Evolutionary conservation across 306 rosid species (phyloP), one percentile per base, ranked within the genome.

Genomic region (Cyamopsis tetragonoloba): DNA sequence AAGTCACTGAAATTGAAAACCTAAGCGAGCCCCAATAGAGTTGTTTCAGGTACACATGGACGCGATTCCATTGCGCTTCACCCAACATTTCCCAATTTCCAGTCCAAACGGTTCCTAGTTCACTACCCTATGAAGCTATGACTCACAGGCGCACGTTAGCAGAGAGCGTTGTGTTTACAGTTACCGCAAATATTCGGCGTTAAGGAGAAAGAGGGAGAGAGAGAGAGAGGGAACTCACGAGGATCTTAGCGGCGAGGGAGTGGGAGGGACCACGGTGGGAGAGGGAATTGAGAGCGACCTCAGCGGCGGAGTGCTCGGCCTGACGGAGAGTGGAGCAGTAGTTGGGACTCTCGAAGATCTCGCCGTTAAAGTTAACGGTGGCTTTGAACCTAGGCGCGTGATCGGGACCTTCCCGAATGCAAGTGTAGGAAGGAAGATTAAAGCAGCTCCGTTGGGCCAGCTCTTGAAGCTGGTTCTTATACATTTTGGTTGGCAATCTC

Each of bases 381-480:
- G 97, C 91, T 72, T 91, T 91, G 79, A 91, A 91, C 83, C 95
- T 72, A 12, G 97, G 97, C 78, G 92, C 95, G 85, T 91, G 97
- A 79, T 91, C 95, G 0, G 97, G 97, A 76, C 97, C 97, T 82
- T 91, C 97, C 58, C 97, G 79, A 78, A 88, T 75, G 81, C 88
- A 91, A 19, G 91, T 76, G 85, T 91, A 91, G 11, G 97, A 88
- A 10, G 97, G 97, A 4, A 91, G 87, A 60, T 91, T 91, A 76
- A 91, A 91, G 92, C 97, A 91, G 87, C 97, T 91, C 77, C 95
- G 79, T 68, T 91, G 97, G 35, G 97, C 97, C 87, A 91, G 92
- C 86, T 91, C 97, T 32, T 91, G 97, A 63, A 91, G 95, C 97
- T 91, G 97, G 96, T 91, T 91, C 86, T 91, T 91, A 82, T 91